These are phyloP conservation scores for Chlamydomonas sphaeroides DNA, from an alignment of 139 green algal genomes.

Conservation along the genomic window DNA sequence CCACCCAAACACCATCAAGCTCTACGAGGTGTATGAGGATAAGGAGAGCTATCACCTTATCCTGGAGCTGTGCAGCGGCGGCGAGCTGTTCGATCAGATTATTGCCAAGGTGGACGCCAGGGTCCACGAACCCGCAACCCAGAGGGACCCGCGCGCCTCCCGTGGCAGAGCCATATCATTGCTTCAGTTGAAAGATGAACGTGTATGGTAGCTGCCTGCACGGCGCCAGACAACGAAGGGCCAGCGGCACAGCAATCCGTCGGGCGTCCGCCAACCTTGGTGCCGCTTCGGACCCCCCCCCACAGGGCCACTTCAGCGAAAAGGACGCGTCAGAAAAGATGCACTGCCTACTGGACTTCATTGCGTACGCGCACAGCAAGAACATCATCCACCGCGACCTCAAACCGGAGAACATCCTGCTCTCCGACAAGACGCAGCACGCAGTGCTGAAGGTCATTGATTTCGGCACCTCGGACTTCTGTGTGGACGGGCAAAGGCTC, in stretches of 20 bases:
- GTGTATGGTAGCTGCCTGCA: no score
- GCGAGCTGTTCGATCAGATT: slow-evolving; percentile 83
- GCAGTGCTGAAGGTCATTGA: slow-evolving; percentile 88
- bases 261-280: no score
- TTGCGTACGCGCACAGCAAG: slow-evolving; percentile 65
- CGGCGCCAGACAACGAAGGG: no score
- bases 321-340: slow-evolving; percentile 70
- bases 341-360: slow-evolving; percentile 67
- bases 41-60: slow-evolving; percentile 58
- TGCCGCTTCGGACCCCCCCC: no score
- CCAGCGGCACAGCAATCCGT: no score
- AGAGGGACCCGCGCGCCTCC: no score
- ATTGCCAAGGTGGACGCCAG: slow-evolving; percentile 60
- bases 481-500: slow-evolving; percentile 79
- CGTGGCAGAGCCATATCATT: no score
- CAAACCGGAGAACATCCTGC: slow-evolving; percentile 87
- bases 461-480: slow-evolving; percentile 93
- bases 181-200: no score
- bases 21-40: slow-evolving; percentile 67
- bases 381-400: slow-evolving; percentile 66
- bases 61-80: slow-evolving; percentile 69
- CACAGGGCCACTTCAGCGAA: slow-evolving; percentile 72
- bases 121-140: no score
- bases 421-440: slow-evolving; percentile 70
- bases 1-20: slow-evolving; percentile 66